Base-by-base conservation (phyloP, 2,329 filamentous ascomycete genomes). In the Fusarium sp. region DNA sequence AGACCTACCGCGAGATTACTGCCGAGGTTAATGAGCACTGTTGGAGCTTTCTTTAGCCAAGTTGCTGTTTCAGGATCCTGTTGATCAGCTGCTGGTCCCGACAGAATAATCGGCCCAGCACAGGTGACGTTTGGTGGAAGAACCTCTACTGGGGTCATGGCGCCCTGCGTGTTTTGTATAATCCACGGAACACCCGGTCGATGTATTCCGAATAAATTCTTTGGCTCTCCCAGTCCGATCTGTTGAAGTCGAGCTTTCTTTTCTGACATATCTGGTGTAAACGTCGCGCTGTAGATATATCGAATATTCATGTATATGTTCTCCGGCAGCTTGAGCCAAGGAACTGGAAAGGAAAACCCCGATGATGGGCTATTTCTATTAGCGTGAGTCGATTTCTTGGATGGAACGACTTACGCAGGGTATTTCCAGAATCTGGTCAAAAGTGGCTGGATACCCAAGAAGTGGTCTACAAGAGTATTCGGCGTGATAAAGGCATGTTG, bases 1-100 rank as follows among this genome's bases (percentile, higher is more conserved):
- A 4, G 22, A 60, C 71, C 35, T 53, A 74, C 68, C 3, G 26
- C 42, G 15, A 76, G 42, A 18, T 51, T 78, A 6, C 84, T 87
- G 0, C 87, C 87, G 0, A 88, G 79, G 60, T 86, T 87, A 14
- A 89, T 81, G 18, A 88, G 79, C 0, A 88, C 76, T 0, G 86
- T 88, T 5, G 85, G 84, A 0, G 75, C 75, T 13, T 75, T 76
- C 3, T 78, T 76, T 18, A 88, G 69, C 87, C 86, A 88, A 1
- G 51, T 39, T 2, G 81, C 80, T 35, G 88, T 75, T 44, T 84
- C 82, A 0, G 83, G 78, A 47, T 89, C 86, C 6, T 82, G 78
- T 22, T 83, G 78, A n/a, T 76, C 63, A 0, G 86, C 80, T 0
- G 83, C 74, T 5, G 76, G 69, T 2, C 80, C 77, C 0, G 83